These are phyloP conservation scores for Exophiala sp. DNA, from an alignment of 2,329 filamentous ascomycete species.

Conservation along the genomic window DNA sequence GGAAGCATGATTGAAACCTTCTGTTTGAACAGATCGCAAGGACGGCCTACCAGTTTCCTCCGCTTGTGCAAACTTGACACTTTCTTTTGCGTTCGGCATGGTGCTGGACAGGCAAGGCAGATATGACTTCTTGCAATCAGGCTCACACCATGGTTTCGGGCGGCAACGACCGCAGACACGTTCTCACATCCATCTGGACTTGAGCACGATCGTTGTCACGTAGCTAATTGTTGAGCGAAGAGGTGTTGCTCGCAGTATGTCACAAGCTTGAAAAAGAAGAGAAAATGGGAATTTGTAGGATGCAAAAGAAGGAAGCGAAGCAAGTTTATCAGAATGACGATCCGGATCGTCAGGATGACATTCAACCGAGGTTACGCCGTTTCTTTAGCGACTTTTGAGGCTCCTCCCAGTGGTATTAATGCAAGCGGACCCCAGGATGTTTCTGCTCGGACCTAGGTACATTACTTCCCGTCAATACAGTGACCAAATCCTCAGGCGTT, in stretches of 20 bases:
- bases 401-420: too few species aligned
- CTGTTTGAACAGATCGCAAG: conserved; percentile 14
- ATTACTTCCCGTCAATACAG: too few species aligned
- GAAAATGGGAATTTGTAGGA: too few species aligned
- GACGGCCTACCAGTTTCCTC: neutral
- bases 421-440: too few species aligned
- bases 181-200: neutral
- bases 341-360: too few species aligned
- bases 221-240: neutral
- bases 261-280: too few species aligned
- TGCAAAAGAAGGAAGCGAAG: too few species aligned
- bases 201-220: neutral
- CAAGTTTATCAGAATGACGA: too few species aligned
- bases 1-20: conserved; percentile 11
- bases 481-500: conserved; percentile 4
- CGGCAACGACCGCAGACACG: neutral
- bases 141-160: neutral
- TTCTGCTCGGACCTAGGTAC: too few species aligned
- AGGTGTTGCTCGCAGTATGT: too few species aligned
- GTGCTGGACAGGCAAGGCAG: neutral
- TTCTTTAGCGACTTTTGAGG: too few species aligned
- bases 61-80: neutral
- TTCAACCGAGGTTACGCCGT: too few species aligned
- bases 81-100: neutral
- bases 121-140: neutral